Evolutionary conservation across 306 rosid genomes (phyloP), one percentile per base, ranked within the genome.

Genomic region (Cajanus cajan): DNA sequence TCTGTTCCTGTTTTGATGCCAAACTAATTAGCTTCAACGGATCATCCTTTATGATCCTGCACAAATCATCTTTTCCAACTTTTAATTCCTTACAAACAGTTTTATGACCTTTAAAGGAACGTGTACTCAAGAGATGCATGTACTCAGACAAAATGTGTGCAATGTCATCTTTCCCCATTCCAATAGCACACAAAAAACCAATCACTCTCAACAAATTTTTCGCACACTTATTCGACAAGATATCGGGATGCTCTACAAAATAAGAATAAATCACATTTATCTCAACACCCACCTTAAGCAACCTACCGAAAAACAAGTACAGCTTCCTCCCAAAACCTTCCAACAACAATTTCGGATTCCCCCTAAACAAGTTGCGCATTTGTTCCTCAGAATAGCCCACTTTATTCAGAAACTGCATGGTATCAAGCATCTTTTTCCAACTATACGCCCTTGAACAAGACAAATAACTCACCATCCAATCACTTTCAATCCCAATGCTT

Each of bases 361-460:
- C 80, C 83, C 71, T 68, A 45, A 94, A 68, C 88, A 94, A 90
- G 61, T 67, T 22, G 31, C 67, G 80, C 89, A 89, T 83, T 40
- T 82, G 76, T 70, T 76, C 72, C 81, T 79, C 90, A 2, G 82
- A 85, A 82, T 78, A 94, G 10, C 96, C 96, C 31, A 82, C 81
- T 22, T 69, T 74, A 51, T 74, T 74, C 13, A 94, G 88, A 87
- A 91, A 86, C 31, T 87, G 70, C 62, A 91, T 15, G 3, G 88
- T 80, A 39, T 84, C 86, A 81, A 89, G 83, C 92, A 94, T 87
- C 76, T 79, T 84, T 78, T 71, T 85, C 97, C 96, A 94, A 47
- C 84, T 81, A 81, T 85, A 91, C 14, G 79, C 76, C 36, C 72
- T 72, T 6, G 82, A 68, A 81, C 67, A 41, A 16, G 88, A 85